Evolutionary conservation across 768 basidiomycete species (phyloP).

Genomic region (Suillus variegatus): DNA sequence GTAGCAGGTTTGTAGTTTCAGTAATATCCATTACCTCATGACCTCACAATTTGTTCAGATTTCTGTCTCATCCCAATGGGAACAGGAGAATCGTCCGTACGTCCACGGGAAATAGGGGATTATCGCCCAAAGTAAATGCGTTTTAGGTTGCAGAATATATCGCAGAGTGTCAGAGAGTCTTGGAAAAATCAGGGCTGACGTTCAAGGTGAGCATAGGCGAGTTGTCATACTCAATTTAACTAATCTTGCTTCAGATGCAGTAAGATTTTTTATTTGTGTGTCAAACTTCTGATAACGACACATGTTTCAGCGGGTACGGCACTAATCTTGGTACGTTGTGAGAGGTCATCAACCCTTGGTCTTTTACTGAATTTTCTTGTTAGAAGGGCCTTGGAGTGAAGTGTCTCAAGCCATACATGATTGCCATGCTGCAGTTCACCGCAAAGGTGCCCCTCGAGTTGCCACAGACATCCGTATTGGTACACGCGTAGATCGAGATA

Average conservation of each 20-base stretch:
- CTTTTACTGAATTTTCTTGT: constrained; percentile 3
- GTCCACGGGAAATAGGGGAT: constrained; percentile 16
- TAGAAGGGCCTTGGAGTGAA: constrained; percentile 82
- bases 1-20: constrained; percentile 57
- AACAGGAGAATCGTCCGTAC: constrained; percentile 69
- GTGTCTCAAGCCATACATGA: constrained; percentile 89
- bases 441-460: constrained; percentile 69
- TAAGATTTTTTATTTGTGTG: constrained; percentile 22
- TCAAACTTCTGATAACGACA: constrained; percentile 35
- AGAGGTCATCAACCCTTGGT: not conserved
- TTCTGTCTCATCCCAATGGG: constrained; percentile 91
- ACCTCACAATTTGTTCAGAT: constrained; percentile 44
- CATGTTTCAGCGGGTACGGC: constrained; percentile 72
- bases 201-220: constrained; percentile 60
- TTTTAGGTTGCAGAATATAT: constrained; percentile 72
- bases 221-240: not conserved
- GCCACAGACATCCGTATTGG: constrained; percentile 96
- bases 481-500: constrained; percentile 74
- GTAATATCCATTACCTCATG: not conserved
- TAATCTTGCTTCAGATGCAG: constrained; percentile 34
- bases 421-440: constrained; percentile 87
- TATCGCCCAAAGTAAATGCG: constrained; percentile 14
- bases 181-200: constrained; percentile 80
- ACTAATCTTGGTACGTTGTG: constrained; percentile 72
- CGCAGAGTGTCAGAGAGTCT: constrained; percentile 79